Base-by-base conservation (phyloP, 108 stramenopile species). In the Skeletonema potamos region DNA sequence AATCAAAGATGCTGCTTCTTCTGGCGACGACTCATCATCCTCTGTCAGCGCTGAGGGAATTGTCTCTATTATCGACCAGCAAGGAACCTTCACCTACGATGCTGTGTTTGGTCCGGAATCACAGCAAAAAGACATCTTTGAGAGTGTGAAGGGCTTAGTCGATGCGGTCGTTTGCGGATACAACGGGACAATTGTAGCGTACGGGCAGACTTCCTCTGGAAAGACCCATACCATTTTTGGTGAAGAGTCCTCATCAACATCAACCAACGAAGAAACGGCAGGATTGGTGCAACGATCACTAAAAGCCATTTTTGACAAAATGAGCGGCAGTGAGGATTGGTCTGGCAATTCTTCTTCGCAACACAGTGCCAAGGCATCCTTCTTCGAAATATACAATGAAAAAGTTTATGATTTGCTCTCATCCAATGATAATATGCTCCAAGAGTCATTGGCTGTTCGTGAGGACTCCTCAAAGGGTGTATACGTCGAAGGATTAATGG, bases 381-480 rank as follows among this genome's bases (percentile, higher is more conserved):
- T 82, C 68, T 77, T 73, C 28, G 81, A 85, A 68, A 85, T 85
- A 12, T 85, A 74, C 77, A 85, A 85, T 58, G 84, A 85, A 73
- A 73, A 15, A 78, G 93, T 85, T 1, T 79, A 79, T 26, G 84
- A 85, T 51, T 58, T 85, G 27, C 81, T 85, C 29, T 73, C 81
- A 41, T 24, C 32, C 72, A 58, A 72, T 74, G 75, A 73, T 18
- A 57, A 74, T n/a, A 55, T 58, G 48, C 48, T 51, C 0, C 74
- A 74, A 27, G 76, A 70, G 33, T 84, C 85, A 44, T 83, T 92
- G 30, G 30, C 51, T 11, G 84, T 92, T 22, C 74, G 91, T 24
- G 87, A 89, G 57, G 82, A 87, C 70, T 27, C 69, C 3, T 17
- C 91, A 62, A 74, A 77, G 27, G 89, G 87, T 36, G 70, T 88